A percentile compares a stretch with the other conserved stretches of the same genome.
These are phyloP conservation scores for Fusarium euwallaceae DNA, from an alignment of 2,329 filamentous ascomycete genomes.

Conservation along the genomic window DNA sequence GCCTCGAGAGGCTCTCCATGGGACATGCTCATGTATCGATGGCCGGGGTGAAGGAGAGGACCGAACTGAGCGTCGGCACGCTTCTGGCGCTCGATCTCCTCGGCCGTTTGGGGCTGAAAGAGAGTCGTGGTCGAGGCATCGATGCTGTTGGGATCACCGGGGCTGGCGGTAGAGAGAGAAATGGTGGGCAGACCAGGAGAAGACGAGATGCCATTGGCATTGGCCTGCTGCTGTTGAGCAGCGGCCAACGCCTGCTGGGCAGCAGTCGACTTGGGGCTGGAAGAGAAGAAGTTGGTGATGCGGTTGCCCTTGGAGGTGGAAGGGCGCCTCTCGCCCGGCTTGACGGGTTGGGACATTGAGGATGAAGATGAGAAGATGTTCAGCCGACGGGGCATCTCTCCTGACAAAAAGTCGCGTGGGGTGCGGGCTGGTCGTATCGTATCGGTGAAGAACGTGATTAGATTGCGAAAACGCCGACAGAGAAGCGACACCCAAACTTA, in stretches of 20 bases:
- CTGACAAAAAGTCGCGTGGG: conserved; percentile 35
- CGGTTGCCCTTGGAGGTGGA: conserved; percentile 79
- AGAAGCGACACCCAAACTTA: conserved; percentile 13
- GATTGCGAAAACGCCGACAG: conserved; percentile 18
- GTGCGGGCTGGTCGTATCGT: conserved; percentile 12
- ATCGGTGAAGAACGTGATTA: conserved; percentile 15
- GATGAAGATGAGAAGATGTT: conserved; percentile 68
- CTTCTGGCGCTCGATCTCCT: conserved; percentile 81
- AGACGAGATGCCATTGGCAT: conserved; percentile 74
- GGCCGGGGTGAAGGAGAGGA: conserved; percentile 81
- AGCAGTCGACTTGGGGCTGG: conserved; percentile 79
- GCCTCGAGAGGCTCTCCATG: conserved; percentile 83
- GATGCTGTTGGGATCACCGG: conserved; percentile 77
- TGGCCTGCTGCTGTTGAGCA: conserved; percentile 69
- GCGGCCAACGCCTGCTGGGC: conserved; percentile 77
- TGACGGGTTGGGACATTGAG: conserved; percentile 63
- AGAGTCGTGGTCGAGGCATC: conserved; percentile 82
- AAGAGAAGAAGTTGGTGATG: conserved; percentile 85
- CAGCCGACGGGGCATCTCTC: conserved; percentile 71
- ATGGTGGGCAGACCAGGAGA: conserved; percentile 89
- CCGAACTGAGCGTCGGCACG: conserved; percentile 92
- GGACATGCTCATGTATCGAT: conserved; percentile 91
- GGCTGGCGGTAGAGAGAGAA: conserved; percentile 87
- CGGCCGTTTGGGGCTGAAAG: conserved; percentile 88
- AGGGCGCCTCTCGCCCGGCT: conserved; percentile 67